phyloP scores from a whole-genome alignment of 1,284 basidiomycete genomes.

The Mrakiaceae sp. region DNA sequence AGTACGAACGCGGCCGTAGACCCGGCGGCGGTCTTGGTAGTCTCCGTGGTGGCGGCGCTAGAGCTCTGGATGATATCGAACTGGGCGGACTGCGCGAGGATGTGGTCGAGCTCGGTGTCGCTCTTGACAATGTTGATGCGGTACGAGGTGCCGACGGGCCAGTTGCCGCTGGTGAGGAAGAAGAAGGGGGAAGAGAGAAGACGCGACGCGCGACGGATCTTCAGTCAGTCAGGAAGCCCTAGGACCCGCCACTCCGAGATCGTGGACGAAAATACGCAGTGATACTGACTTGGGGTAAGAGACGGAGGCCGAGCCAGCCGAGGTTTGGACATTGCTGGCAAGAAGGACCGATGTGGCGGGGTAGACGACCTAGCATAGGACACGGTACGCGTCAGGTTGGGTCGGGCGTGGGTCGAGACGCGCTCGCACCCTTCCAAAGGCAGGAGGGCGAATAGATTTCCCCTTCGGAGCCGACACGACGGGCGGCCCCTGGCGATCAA shows the following conservation, averaged over 20 bases:
- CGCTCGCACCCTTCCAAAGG: conserved; percentile 10
- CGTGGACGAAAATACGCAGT: neutral
- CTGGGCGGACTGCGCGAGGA: conserved; percentile 48
- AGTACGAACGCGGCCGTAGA: too few species aligned
- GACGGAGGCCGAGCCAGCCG: conserved; percentile 22
- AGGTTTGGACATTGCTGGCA: conserved; percentile 25
- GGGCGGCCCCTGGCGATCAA: conserved; percentile 1
- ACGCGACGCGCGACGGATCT: neutral
- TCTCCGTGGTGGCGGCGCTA: too few species aligned
- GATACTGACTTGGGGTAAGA: conserved; percentile 19
- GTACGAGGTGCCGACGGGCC: conserved; percentile 33
- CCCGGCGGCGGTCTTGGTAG: too few species aligned
- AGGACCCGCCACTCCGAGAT: conserved; percentile 15
- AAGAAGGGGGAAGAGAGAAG: neutral
- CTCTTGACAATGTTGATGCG: conserved; percentile 57
- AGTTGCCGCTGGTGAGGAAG: conserved; percentile 22
- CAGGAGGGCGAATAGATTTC: neutral
- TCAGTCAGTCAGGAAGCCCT: conserved; percentile 7
- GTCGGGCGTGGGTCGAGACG: conserved; percentile 20
- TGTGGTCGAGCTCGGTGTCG: conserved; percentile 31
- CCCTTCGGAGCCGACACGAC: conserved; percentile 25
- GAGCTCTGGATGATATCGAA: conserved; percentile 35
- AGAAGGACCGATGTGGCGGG: conserved; percentile 20
- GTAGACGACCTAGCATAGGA: neutral
- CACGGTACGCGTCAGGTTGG: conserved; percentile 26